Conservation (phyloP, 768 basidiomycete species). For the Tricholoma flavovirens region DNA sequence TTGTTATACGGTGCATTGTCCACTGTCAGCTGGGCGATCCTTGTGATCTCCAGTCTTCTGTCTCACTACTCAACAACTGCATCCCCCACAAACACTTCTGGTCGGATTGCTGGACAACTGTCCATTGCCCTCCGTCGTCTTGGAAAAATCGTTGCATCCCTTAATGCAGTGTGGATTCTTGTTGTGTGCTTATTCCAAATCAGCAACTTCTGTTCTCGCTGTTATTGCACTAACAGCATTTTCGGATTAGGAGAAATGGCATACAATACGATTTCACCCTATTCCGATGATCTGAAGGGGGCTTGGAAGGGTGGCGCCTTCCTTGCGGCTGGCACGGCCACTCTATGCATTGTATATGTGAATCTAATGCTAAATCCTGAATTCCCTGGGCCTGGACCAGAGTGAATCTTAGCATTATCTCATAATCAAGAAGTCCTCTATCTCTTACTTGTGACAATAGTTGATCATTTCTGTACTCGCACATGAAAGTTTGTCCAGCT, state of each 20-base stretch:
- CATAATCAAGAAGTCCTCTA: no score
- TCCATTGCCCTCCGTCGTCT: slow-evolving; percentile 24
- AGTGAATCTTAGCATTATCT: no score
- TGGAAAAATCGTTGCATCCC: slow-evolving; percentile 24
- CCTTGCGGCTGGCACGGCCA: slow-evolving; percentile 6
- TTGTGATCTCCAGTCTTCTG: slow-evolving; percentile 24
- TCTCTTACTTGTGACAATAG: no score
- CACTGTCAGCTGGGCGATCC: slow-evolving; percentile 26
- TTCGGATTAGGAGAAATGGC: slow-evolving; percentile 20
- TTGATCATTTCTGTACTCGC: no score
- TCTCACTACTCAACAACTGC: slow-evolving; percentile 17
- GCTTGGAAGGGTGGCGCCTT: slow-evolving; percentile 7
- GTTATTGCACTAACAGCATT: slow-evolving; percentile 30
- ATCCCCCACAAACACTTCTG: not conserved
- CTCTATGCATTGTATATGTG: slow-evolving; percentile 3
- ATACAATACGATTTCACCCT: slow-evolving; percentile 23
- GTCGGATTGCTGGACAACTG: slow-evolving; percentile 9
- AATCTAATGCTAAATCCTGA: slow-evolving; percentile 5
- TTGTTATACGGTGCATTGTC: slow-evolving; percentile 26
- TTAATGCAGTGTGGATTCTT: slow-evolving; percentile 28
- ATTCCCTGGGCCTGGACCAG: not conserved
- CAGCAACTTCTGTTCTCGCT: not conserved
- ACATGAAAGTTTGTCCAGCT: no score
- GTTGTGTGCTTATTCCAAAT: slow-evolving; percentile 25
- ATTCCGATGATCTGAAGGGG: slow-evolving; percentile 4